These are phyloP conservation scores for Paramecium tetraurelia DNA, from an alignment of 73 alveolate species.

Conservation along the genomic window DNA sequence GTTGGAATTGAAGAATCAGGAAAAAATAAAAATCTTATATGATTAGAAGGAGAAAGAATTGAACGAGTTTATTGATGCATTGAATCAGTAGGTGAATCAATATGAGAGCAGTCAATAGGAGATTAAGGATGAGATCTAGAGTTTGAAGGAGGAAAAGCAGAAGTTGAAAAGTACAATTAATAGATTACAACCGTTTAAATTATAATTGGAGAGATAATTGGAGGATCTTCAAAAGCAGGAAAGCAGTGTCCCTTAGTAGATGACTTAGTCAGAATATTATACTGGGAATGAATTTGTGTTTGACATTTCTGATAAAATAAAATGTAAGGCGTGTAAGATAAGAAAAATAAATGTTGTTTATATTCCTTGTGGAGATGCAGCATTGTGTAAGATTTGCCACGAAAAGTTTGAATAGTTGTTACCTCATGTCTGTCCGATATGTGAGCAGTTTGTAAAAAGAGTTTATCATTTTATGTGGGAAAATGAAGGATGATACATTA, in stretches of 20 bases:
- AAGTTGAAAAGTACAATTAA: not conserved
- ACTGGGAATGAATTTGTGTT: not conserved
- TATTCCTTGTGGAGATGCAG: not conserved
- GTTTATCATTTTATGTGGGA: constrained; percentile 18
- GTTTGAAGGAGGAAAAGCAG: not conserved
- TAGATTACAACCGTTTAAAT: not conserved
- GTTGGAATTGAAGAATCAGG: not conserved
- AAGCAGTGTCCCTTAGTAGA: not conserved
- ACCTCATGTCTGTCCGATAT: constrained; percentile 10
- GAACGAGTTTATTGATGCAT: not conserved
- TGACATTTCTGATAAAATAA: not conserved
- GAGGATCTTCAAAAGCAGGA: not conserved
- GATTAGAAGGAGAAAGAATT: constrained; percentile 1
- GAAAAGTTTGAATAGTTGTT: not conserved
- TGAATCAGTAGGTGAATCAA: not conserved
- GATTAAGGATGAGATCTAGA: not conserved
- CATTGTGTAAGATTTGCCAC: constrained; percentile 18
- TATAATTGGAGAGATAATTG: not conserved
- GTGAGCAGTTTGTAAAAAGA: not conserved
- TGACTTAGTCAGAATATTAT: not conserved
- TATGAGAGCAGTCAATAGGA: not conserved
- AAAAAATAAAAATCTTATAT: not conserved
- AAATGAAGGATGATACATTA: not conserved
- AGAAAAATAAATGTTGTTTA: not conserved
- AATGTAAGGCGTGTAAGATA: constrained; percentile 4